phyloP scores from a whole-genome alignment of 495 filamentous ascomycete genomes.

The Pyrenula aspistea region DNA sequence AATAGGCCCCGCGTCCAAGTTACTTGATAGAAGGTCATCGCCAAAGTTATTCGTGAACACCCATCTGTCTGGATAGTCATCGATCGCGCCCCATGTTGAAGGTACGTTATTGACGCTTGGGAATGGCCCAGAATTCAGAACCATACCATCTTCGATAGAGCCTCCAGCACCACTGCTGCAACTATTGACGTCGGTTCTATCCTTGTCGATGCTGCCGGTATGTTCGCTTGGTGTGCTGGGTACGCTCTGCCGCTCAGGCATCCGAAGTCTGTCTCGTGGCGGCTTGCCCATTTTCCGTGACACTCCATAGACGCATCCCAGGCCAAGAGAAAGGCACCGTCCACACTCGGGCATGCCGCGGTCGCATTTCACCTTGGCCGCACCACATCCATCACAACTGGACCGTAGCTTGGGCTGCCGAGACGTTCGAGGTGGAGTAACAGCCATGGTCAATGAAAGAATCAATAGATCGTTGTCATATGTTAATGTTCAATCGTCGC shows the following conservation, averaged over 20 bases:
- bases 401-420: slow-evolving; percentile 9
- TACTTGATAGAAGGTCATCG: not conserved
- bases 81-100: not conserved
- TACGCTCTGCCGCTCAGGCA: not conserved
- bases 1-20: slow-evolving; percentile 1
- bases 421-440: not conserved
- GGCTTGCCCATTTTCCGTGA: slow-evolving; percentile 14
- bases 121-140: not conserved
- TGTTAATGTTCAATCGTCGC: not conserved
- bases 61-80: not conserved
- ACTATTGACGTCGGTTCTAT: not conserved
- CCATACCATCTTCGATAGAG: not conserved
- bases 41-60: not conserved
- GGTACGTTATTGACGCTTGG: not conserved
- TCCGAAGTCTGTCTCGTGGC: slow-evolving; percentile 6
- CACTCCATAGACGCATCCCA: slow-evolving; percentile 11
- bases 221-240: not conserved
- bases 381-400: slow-evolving; percentile 11
- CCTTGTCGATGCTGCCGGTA: not conserved
- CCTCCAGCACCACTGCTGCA: not conserved
- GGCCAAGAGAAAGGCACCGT: slow-evolving; percentile 6
- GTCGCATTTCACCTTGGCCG: slow-evolving; percentile 13
- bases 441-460: slow-evolving; percentile 1
- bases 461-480: not conserved
- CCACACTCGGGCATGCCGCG: slow-evolving; percentile 7